Percentiles rank a stretch among this genome's conserved stretches.
Conservation (phyloP, 2,329 filamentous ascomycete species). For the Cercospora zeina region DNA sequence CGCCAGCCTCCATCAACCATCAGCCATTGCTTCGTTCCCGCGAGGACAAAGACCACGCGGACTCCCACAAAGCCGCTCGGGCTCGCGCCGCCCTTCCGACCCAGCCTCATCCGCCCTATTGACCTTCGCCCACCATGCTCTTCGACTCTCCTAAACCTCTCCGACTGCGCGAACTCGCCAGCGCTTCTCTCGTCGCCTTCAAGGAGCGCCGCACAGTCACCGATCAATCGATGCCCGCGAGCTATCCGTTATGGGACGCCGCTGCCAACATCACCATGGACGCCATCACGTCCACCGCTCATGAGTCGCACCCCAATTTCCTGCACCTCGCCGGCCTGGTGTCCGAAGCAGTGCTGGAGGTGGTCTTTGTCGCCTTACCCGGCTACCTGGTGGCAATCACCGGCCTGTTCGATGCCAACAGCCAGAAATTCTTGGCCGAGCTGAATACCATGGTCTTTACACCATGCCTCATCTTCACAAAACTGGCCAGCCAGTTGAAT, state of each 20-base stretch:
- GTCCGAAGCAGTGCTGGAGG: constrained; percentile 91
- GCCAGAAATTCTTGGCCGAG: constrained; percentile 95
- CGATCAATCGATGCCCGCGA: constrained; percentile 31
- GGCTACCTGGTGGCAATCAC: constrained; percentile 88
- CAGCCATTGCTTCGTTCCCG: not conserved
- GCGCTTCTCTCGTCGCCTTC: constrained; percentile 43
- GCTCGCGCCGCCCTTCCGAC: not conserved
- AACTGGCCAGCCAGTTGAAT: constrained; percentile 90
- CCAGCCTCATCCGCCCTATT: constrained; percentile 34
- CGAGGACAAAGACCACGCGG: not conserved
- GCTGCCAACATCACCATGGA: constrained; percentile 37
- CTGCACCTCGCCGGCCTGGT: constrained; percentile 75
- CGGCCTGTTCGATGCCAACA: constrained; percentile 92
- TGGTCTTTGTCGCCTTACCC: constrained; percentile 90
- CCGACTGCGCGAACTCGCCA: constrained; percentile 37
- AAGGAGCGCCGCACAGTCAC: constrained; percentile 38
- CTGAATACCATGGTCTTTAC: constrained; percentile 96
- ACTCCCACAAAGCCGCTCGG: not conserved
- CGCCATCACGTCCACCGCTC: constrained; percentile 24
- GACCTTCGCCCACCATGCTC: constrained; percentile 40
- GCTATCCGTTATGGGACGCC: constrained; percentile 36
- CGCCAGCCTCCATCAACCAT: not conserved
- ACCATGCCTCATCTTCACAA: constrained; percentile 95
- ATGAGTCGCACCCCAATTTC: constrained; percentile 58
- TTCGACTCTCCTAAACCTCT: constrained; percentile 53